Base-by-base conservation (phyloP, 73 alveolate genomes). In the Durusdinium trenchii region DNA sequence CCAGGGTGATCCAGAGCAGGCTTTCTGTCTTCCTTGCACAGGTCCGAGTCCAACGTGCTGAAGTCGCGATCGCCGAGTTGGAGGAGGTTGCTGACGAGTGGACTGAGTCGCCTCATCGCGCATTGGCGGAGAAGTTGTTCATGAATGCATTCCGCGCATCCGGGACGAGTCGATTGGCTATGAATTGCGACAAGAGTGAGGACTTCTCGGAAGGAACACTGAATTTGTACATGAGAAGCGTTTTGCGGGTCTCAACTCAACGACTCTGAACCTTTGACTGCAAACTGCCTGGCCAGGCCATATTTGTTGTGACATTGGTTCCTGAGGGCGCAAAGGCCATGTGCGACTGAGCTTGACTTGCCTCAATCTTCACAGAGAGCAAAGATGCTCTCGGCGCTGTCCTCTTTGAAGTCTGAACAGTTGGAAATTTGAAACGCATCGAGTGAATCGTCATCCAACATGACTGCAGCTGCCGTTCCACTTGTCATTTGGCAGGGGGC, bases 401-500 rank as follows among this genome's bases (percentile, higher is more conserved):
- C 73, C 30, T 60, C n/a, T 60, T 60, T 60, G n/a, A 23, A 60
- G 30, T 32, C 73, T 32, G 73, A 32, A 0, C 30, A 32, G 1
- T 32, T 60, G 18, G n/a, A 23, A 32, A 32, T 23, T 60, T 23
- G 73, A 60, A 60, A 32, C 73, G n/a, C n/a, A n/a, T n/a, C n/a
- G n/a, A 60, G 30, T 23, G 73, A 32, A 60, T 60, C 73, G 73
- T 60, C 73, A 60, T 60, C 18, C 73, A 23, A 60, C n/a, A 32
- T 60, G 6, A 23, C 73, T 60, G 73, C 18, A 32, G 30, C 73
- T 60, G 18, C 73, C n/a, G 73, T 40, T 54, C 57, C 18, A 9
- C 57, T 75, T 3, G 32, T 38, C 42, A 9, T 32, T 43, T 45
- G 87, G 43, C 95, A 87, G 95, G 95, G 95, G 18, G 82, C 95